Evolutionary conservation across 352 stramenopile species (phyloP).

Genomic region (Phytopythium ostracodes): DNA sequence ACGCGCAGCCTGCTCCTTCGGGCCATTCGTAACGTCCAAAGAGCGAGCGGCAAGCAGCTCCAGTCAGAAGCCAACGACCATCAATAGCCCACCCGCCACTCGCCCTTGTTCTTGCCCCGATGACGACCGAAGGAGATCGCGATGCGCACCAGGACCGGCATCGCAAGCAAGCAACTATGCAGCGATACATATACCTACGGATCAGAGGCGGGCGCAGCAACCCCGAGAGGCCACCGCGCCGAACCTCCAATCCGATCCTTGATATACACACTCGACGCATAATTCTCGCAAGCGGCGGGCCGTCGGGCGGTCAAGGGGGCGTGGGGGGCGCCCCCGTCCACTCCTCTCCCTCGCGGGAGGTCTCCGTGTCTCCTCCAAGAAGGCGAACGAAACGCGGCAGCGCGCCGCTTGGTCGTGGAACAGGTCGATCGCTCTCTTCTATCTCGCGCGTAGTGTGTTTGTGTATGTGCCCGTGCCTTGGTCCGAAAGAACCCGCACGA

Average conservation of each 20-base stretch:
- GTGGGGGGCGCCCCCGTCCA: not conserved
- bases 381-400: conserved; percentile 8
- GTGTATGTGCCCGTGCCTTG: not conserved
- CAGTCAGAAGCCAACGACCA: no score
- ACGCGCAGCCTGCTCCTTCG: not conserved
- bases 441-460: not conserved
- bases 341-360: not conserved
- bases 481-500: not conserved
- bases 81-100: not conserved
- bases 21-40: not conserved
- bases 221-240: conserved; percentile 5
- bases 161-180: conserved; percentile 37
- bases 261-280: conserved; percentile 69
- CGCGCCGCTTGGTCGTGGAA: conserved; percentile 21
- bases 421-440: not conserved
- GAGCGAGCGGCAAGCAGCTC: conserved; percentile 1
- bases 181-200: conserved; percentile 87
- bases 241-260: conserved; percentile 71
- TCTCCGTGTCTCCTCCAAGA: conserved; percentile 1
- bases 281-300: conserved; percentile 39
- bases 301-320: conserved; percentile 4
- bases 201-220: conserved; percentile 26
- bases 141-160: conserved; percentile 6
- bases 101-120: not conserved
- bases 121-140: not conserved